A percentile compares a stretch with the other conserved stretches of the same genome.
Evolutionary conservation across 1,284 basidiomycete species (phyloP).

Genomic region (Anthracocystis setariae): DNA sequence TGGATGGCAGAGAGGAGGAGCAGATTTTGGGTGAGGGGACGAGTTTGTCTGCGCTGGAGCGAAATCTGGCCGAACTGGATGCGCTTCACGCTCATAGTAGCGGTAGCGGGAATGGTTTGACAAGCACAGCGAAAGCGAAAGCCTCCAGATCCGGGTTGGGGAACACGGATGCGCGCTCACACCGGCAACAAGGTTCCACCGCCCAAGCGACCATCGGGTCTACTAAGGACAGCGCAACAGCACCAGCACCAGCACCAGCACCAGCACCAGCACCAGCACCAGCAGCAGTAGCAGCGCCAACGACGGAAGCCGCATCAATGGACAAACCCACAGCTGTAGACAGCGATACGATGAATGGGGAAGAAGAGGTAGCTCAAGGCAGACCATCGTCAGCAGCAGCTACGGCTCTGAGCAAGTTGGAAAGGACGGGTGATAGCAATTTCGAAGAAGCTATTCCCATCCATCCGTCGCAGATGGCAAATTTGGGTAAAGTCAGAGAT

Average conservation of each 20-base stretch:
- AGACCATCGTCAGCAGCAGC: slow-evolving; percentile 13
- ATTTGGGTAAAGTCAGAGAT: slow-evolving; percentile 22
- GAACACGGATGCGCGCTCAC: not conserved
- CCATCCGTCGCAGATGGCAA: slow-evolving; percentile 29
- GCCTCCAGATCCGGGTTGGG: slow-evolving; percentile 10
- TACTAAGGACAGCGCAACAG: slow-evolving; percentile 1
- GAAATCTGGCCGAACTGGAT: slow-evolving; percentile 51
- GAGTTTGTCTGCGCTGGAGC: slow-evolving; percentile 43
- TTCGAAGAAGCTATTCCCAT: slow-evolving; percentile 43
- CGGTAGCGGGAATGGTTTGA: not conserved
- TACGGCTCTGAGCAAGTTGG: slow-evolving; percentile 15
- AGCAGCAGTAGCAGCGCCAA: too few relatives aligned
- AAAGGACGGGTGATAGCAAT: slow-evolving; percentile 14
- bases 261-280: not conserved
- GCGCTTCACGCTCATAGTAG: slow-evolving; percentile 8
- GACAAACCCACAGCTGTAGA: slow-evolving; percentile 4
- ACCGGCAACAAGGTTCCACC: slow-evolving; percentile 5
- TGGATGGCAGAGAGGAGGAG: slow-evolving; percentile 47
- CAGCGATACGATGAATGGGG: not conserved
- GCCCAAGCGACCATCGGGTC: not conserved
- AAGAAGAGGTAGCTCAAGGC: slow-evolving; percentile 12
- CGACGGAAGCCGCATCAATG: not conserved
- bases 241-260: not conserved
- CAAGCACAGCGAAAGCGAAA: slow-evolving; percentile 7
- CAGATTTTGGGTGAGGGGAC: slow-evolving; percentile 58